phyloP scores from a whole-genome alignment of 768 basidiomycete genomes.

The Sarcodon aspratus region DNA sequence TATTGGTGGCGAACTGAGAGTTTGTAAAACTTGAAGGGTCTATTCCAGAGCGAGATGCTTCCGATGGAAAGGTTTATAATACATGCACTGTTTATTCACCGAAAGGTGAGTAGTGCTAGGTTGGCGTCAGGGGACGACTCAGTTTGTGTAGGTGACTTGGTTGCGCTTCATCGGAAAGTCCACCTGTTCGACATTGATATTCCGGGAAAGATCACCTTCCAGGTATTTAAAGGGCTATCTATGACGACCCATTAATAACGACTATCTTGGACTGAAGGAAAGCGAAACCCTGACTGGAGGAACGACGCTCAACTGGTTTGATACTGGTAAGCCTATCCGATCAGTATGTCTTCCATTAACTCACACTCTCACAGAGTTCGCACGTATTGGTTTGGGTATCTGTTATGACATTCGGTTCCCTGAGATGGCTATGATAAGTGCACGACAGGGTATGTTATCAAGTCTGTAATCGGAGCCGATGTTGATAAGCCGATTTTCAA shows the following conservation, averaged over 20 bases:
- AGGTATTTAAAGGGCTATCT: slow-evolving; percentile 29
- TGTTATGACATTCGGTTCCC: slow-evolving; percentile 97
- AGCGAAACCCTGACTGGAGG: slow-evolving; percentile 83
- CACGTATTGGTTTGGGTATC: slow-evolving; percentile 91
- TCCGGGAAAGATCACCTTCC: slow-evolving; percentile 83
- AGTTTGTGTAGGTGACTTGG: slow-evolving; percentile 52
- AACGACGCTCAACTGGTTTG: slow-evolving; percentile 61
- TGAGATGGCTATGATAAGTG: slow-evolving; percentile 84
- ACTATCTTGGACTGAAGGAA: slow-evolving; percentile 38
- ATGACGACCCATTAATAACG: not conserved
- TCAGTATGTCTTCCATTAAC: not conserved
- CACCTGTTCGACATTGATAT: slow-evolving; percentile 99
- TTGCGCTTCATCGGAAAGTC: slow-evolving; percentile 86
- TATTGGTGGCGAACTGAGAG: not conserved
- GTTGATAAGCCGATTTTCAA: slow-evolving; percentile 16
- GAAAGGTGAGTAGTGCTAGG: slow-evolving; percentile 30
- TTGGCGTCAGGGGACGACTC: not conserved
- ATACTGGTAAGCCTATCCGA: slow-evolving; percentile 50
- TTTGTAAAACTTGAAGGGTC: slow-evolving; percentile 67
- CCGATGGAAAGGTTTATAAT: slow-evolving; percentile 72
- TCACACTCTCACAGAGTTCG: slow-evolving; percentile 60
- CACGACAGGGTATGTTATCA: slow-evolving; percentile 55
- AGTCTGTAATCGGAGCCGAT: not conserved
- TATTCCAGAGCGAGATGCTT: slow-evolving; percentile 73
- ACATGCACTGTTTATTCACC: slow-evolving; percentile 89